These are phyloP conservation scores for Helichrysum umbraculigerum DNA, from an alignment of 129 eudicot species.

Conservation along the genomic window DNA sequence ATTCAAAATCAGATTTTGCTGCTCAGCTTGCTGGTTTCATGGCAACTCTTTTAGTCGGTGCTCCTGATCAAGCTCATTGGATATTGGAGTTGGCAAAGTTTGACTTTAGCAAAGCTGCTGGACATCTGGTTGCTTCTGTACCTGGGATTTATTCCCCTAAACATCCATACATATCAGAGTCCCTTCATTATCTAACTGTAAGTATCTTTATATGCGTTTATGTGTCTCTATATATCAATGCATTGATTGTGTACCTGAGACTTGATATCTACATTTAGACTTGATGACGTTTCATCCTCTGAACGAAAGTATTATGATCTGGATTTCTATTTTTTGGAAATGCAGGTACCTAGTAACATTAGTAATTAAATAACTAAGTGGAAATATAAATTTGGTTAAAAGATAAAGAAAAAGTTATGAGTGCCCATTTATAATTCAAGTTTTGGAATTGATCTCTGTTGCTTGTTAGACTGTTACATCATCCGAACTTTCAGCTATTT, in stretches of 20 bases:
- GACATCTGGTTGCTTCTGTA: constrained; percentile 79
- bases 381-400: background rate
- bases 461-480: background rate
- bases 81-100: constrained; percentile 67
- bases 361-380: background rate
- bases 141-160: constrained; percentile 75
- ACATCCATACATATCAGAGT: constrained; percentile 45
- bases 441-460: background rate
- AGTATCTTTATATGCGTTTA: constrained; percentile 24
- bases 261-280: background rate
- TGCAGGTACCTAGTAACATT: background rate
- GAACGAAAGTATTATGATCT: background rate
- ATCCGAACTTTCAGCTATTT: background rate
- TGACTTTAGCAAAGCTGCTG: constrained; percentile 70
- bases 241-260: constrained; percentile 13
- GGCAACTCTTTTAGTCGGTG: constrained; percentile 72
- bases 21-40: constrained; percentile 90
- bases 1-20: constrained; percentile 71
- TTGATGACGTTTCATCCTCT: constrained; percentile 8
- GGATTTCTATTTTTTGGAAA: background rate
- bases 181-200: constrained; percentile 44
- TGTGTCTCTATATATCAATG: constrained; percentile 13
- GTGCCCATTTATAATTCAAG: background rate
- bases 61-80: constrained; percentile 76
- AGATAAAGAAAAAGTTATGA: background rate